phyloP scores from a whole-genome alignment of 805 yeast genomes.

The Trichomonascus vanleenenianus region DNA sequence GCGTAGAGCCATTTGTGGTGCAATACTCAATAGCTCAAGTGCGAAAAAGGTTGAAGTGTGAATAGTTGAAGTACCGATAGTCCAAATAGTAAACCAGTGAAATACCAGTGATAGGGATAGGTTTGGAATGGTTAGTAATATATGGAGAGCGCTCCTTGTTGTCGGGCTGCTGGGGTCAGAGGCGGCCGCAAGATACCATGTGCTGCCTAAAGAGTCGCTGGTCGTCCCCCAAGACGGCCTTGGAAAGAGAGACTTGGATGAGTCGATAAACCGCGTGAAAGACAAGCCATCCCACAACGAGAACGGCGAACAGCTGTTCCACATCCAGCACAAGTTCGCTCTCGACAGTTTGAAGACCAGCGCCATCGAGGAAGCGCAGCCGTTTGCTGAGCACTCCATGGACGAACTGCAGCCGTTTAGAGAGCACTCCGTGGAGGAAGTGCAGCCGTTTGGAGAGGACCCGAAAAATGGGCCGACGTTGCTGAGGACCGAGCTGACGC shows the following conservation, averaged over 20 bases:
- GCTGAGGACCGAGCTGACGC: constrained; percentile 35
- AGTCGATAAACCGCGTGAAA: constrained; percentile 5
- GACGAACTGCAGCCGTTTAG: neutral
- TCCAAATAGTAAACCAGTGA: too few relatives aligned
- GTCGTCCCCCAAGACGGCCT: neutral
- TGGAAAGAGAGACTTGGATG: neutral
- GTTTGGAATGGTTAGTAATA: too few relatives aligned
- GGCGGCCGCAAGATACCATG: too few relatives aligned
- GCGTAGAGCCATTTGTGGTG: too few relatives aligned
- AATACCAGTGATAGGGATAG: too few relatives aligned
- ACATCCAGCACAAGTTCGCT: constrained; percentile 5
- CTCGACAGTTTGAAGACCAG: neutral
- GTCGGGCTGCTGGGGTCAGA: too few relatives aligned
- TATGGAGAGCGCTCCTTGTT: too few relatives aligned
- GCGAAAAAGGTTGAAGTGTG: too few relatives aligned
- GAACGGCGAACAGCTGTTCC: constrained; percentile 9
- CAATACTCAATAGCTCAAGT: too few relatives aligned
- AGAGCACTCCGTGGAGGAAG: neutral
- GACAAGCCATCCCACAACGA: constrained; percentile 6
- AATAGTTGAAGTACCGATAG: too few relatives aligned
- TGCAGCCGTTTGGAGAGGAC: constrained; percentile 11
- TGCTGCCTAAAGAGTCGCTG: too few relatives aligned
- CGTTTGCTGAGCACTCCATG: neutral
- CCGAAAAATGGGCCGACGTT: constrained; percentile 27
- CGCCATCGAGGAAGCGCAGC: too few relatives aligned